Evolutionary conservation across 148 eudicot species (phyloP).

Genomic region (Camellia japonica): DNA sequence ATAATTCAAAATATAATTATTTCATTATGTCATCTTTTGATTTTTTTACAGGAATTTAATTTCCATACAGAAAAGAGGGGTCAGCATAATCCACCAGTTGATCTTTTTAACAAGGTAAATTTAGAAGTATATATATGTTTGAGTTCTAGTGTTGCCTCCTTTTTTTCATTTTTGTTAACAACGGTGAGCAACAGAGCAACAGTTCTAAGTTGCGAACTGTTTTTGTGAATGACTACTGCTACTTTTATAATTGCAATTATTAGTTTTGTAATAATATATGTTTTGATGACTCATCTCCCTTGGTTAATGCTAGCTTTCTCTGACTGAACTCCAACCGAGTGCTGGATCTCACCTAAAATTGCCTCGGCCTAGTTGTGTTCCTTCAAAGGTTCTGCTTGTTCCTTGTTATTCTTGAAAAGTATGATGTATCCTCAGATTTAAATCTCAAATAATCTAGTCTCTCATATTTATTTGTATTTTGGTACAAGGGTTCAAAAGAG

Average conservation of each 20-base stretch:
- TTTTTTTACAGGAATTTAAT: constrained; percentile 55
- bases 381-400: constrained; percentile 48
- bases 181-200: too few relatives aligned
- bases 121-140: not conserved
- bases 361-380: constrained; percentile 30
- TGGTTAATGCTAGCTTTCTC: constrained; percentile 55
- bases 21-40: not conserved
- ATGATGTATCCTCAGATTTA: not conserved
- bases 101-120: constrained; percentile 81
- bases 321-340: constrained; percentile 54
- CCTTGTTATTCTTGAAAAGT: not conserved
- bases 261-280: not conserved
- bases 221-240: not conserved
- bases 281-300: not conserved
- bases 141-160: not conserved
- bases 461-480: constrained; percentile 36
- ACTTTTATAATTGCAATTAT: not conserved
- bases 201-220: not conserved
- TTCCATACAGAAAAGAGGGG: constrained; percentile 63
- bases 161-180: not conserved
- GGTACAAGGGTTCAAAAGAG: constrained; percentile 82
- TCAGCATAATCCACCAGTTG: constrained; percentile 64
- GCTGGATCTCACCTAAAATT: constrained; percentile 33
- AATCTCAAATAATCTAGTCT: not conserved
- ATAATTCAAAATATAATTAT: not conserved